Evolutionary conservation across 306 rosid species (phyloP), one percentile per base, ranked within the genome.

Genomic region (Cucurbita pepo): DNA sequence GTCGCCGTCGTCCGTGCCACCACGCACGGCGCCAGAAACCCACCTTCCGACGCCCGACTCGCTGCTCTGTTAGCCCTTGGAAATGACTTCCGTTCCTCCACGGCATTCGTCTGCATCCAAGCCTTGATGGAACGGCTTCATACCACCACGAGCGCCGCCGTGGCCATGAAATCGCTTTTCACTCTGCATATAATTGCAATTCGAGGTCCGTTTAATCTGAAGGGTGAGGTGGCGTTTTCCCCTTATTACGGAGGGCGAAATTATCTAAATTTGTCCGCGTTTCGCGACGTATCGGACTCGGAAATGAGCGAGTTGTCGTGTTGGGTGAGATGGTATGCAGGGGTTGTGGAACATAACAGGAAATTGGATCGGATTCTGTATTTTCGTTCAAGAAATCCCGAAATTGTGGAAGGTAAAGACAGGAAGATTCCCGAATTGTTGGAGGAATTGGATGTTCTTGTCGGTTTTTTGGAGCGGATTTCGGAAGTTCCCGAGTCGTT

Each of bases 241-340:
- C 91, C 96, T 51, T 81, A 78, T 14, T 75, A 76, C 6, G 97
- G 97, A 0, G 96, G 94, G n/a, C 82, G 65, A 19, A 93, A 93
- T 30, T 85, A 87, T 52, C 89, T 93, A 3, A 93, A 93, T 56
- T 79, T 94, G 2, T 82, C 95, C 0, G 59, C 54, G 15, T 94
- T 91, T 64, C 83, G 87, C 14, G 96, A 89, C 77, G 77, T 82
- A 19, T 87, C 91, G 47, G 86, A 82, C 56, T 3, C 69, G 12
- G 82, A 60, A 30, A 75, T 81, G 62, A 11, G 79, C 47, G 81
- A 84, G 41, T 74, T 87, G 22, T 83, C 95, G 25, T 76, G 82
- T 0, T 94, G 99, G 97, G 99, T 89, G 14, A 82, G 96, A 36
- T 94, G 97, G 99, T 89, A 83, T 55, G 95, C 95, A 0, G 80